phyloP scores from a whole-genome alignment of 768 basidiomycete genomes.

The Russula sp. region DNA sequence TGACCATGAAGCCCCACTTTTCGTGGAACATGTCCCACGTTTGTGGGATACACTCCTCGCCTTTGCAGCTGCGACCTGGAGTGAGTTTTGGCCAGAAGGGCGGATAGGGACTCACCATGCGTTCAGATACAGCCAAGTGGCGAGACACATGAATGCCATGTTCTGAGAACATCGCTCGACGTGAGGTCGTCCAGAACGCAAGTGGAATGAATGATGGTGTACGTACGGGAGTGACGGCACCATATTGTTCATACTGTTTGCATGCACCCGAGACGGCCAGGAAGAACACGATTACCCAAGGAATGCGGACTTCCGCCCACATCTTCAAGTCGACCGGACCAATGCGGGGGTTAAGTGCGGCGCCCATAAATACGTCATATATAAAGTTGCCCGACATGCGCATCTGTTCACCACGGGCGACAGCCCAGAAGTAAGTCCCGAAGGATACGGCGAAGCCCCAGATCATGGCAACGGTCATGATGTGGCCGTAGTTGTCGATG shows the following conservation, averaged over 20 bases:
- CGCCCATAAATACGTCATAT: constrained; percentile 98
- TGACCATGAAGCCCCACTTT: constrained; percentile 98
- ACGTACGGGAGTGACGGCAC: constrained; percentile 85
- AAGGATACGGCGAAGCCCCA: constrained; percentile 80
- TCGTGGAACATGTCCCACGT: constrained; percentile 99
- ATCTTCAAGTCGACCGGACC: constrained; percentile 93
- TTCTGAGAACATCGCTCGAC: constrained; percentile 46
- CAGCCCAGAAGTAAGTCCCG: constrained; percentile 72
- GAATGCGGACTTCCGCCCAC: constrained; percentile 96
- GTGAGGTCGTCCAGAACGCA: background rate
- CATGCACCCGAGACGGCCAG: constrained; percentile 86
- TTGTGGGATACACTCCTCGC: constrained; percentile 91
- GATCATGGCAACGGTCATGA: constrained; percentile 95
- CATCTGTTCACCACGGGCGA: constrained; percentile 72
- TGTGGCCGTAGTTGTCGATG: constrained; percentile 91
- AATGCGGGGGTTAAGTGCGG: constrained; percentile 87
- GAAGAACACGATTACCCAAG: constrained; percentile 95
- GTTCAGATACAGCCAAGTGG: constrained; percentile 94
- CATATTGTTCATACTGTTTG: constrained; percentile 91
- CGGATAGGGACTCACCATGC: constrained; percentile 56
- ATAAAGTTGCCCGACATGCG: constrained; percentile 94
- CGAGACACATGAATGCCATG: constrained; percentile 94
- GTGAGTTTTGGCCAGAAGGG: constrained; percentile 3
- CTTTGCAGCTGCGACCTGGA: constrained; percentile 58
- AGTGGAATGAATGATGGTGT: background rate